Base-by-base conservation (phyloP, 805 yeast species). In the Ogataea minuta region DNA sequence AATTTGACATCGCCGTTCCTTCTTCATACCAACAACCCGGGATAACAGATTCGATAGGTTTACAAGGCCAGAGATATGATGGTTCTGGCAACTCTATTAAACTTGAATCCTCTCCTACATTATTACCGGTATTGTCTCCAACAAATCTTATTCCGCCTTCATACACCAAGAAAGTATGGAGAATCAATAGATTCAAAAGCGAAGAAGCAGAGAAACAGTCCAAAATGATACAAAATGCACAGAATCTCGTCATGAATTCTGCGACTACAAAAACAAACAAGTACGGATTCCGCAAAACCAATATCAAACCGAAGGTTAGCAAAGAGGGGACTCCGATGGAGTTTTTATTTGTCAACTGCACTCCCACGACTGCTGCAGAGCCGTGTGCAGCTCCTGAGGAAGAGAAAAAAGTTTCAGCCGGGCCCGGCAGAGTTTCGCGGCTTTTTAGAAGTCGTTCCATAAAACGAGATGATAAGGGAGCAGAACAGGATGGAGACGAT, bases 191-290 rank as follows among this genome's bases (percentile, higher is more conserved):
- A 21, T 61, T 59, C 38, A 59, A 50, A 33, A 49, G 50, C 28
- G 63, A 55, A 23, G 66, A 62, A 24, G 60, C 48, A 8, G 65
- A 62, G 37, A 55, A 53, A 29, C 66, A 60, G 44, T 59, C 64
- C 2, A 57, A 48, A 15, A 19, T 63, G 19, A 43, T 61, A n/a
- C 61, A 53, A 36, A 40, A 44, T 21, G 56, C 55, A 1, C 59
- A 54, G 25, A 38, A 50, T 25, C 35, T 39, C 19, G 50, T 52
- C 28, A 28, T 49, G 19, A 46, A 34, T 20, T 34, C 48, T 9
- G 45, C 49, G 10, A 25, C 43, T 10, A 38, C 48, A 13, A 47
- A 48, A 23, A 49, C 52, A 4, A 56, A 54, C 31, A 56, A 53
- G 38, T 48, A 56, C 26, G 62, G 63, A 1, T 52, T 58, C 30